These are phyloP conservation scores for Coniochaeta ligniaria DNA, from an alignment of 2,329 filamentous ascomycete species.

Conservation along the genomic window DNA sequence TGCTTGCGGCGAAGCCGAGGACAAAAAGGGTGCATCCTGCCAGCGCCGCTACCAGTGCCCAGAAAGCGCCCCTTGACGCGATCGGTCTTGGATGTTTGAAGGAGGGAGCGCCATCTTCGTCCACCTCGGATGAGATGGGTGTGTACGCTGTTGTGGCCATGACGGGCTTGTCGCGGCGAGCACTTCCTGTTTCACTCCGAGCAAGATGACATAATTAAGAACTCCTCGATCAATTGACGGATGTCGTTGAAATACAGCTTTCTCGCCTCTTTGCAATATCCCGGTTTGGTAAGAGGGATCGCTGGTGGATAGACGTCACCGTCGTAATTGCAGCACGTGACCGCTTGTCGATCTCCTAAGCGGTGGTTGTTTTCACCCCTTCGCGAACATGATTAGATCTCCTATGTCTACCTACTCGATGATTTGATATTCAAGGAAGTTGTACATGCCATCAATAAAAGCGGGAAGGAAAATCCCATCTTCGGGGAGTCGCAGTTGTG, in stretches of 20 bases:
- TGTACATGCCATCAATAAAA: no score
- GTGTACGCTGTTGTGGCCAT: not conserved
- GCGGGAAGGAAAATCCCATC: no score
- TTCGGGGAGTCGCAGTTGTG: no score
- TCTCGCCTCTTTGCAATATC: not conserved
- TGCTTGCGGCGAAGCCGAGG: not conserved
- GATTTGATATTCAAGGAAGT: no score
- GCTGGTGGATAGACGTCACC: slow-evolving; percentile 1
- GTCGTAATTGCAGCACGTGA: not conserved
- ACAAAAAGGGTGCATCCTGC: not conserved
- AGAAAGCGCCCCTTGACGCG: not conserved
- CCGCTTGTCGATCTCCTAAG: not conserved
- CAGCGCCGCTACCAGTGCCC: not conserved
- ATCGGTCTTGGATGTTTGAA: not conserved
- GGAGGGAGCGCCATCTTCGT: not conserved
- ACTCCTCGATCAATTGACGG: not conserved
- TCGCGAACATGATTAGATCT: not conserved
- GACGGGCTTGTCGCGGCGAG: not conserved
- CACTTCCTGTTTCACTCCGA: not conserved
- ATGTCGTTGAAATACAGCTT: not conserved
- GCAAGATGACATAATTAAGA: not conserved
- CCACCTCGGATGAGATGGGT: not conserved
- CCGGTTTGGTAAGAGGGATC: not conserved
- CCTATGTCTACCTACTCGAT: no score
- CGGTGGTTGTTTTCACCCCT: not conserved